Conservation (phyloP, 495 filamentous ascomycete species). For the Aspergillus diversus region DNA sequence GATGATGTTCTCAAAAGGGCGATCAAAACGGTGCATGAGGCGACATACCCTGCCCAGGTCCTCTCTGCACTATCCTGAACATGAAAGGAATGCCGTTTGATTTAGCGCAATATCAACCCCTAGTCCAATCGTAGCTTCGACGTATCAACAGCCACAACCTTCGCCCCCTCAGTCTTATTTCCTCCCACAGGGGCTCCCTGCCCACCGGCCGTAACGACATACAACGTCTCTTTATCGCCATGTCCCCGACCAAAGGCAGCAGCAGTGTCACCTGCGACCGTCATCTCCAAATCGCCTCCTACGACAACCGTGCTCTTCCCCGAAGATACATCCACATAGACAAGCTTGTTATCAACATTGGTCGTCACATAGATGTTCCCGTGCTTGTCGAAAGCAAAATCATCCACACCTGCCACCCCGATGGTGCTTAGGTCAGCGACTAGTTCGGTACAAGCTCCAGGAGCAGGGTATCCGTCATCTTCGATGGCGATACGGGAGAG, state of each 20-base stretch:
- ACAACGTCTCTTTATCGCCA: neutral
- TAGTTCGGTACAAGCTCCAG: neutral
- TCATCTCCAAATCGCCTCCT: neutral
- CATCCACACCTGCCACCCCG: neutral
- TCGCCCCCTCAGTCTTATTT: neutral
- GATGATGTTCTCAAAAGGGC: too few species aligned
- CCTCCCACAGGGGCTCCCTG: neutral
- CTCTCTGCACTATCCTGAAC: too few species aligned
- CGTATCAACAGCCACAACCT: neutral
- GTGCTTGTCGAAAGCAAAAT: slow-evolving; percentile 1
- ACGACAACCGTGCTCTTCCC: neutral
- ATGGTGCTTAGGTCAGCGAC: neutral
- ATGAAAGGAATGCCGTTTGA: neutral
- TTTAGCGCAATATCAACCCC: neutral
- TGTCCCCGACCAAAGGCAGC: neutral
- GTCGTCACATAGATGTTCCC: neutral
- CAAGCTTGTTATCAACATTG: neutral
- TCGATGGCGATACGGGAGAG: neutral
- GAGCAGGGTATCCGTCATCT: neutral
- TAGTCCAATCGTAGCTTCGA: neutral
- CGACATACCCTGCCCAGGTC: too few species aligned
- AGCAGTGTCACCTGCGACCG: neutral
- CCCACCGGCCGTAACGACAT: neutral
- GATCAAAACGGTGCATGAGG: too few species aligned
- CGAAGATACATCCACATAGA: neutral